Evolutionary conservation across 306 rosid species (phyloP), one percentile per base, ranked within the genome.

Genomic region (Begonia masoniana): DNA sequence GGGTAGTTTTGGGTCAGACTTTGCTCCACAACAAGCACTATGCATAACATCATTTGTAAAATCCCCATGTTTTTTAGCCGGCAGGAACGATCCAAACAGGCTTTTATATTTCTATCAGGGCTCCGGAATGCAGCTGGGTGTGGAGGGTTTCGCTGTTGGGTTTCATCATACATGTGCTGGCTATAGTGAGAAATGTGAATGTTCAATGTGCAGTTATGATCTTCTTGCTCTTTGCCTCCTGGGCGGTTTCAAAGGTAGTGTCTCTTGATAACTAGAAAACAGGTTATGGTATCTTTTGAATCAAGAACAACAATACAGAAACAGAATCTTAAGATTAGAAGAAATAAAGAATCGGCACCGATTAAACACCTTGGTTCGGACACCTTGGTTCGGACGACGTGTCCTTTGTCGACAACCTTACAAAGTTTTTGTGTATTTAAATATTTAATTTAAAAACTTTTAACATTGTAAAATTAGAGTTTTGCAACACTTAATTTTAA

Each of bases 101-200:
- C 78, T 92, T 19, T 12, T 86, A 6, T 86, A 83, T 54, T 92
- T 92, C 75, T 86, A 92, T 59, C 99, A 86, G 75, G 96, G 97
- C 5, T 85, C 97, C 0, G 92, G 97, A 15, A 85, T 85, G 97
- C 97, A 91, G 88, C 94, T 91, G 1, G 99, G 99, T 13, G 95
- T 96, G 0, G 96, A 91, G 70, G 99, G 99, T 19, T 92, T 92
- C 15, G 56, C 99, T 0, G 67, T 92, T 39, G 99, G 96, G 96
- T 15, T 75, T 83, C 43, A 4, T 67, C 64, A 75, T 87, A 9
- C 82, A 75, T 19, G 84, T 75, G 23, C 95, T 92, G 10, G 95
- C 86, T 3, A 69, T 58, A 60, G 63, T 76, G 24, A 82, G 62
- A 62, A 92, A 70, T 71, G 75, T 70, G 49, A 79, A 35, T 1